Base-by-base conservation (phyloP, 164 flowering plant genomes). In the Nymphaea thermarum region DNA sequence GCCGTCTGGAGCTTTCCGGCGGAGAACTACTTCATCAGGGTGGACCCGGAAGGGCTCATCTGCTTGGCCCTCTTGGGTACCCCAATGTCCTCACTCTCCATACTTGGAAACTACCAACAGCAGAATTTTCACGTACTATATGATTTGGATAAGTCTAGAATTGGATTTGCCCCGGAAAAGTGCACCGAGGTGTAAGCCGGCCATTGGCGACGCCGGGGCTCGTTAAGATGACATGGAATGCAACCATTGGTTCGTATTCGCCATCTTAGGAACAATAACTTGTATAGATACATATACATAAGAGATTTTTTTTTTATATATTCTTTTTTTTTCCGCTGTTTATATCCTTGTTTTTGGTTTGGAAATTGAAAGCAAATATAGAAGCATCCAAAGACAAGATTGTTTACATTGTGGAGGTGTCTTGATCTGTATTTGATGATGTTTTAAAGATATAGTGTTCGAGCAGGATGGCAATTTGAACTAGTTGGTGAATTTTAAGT, bases 61-160 rank as follows among this genome's bases (percentile, higher is more conserved):
- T 94, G 98, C 69, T 74, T 94, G 78, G 98, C 99, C 0, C 77
- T 94, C 53, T 36, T 85, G 80, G 87, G 86, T 5, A 90, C 96
- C 44, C 85, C 90, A 16, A 68, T 64, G 2, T 87, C 93, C 4
- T 82, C 82, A 3, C 80, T 91, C 17, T 88, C 97, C 3, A 94
- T 94, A 4, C 80, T 94, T 36, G 99, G 99, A 11, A 94, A 94
- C 71, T 91, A 91, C 67, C 99, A 94, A 83, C 98, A 94, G 80
- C 99, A 94, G 82, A 91, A 94, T 73, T 91, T 94, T 61, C 98
- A 90, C 57, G 77, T 94, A 15, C 7, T 88, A 76, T 94, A 94
- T 75, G 99, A 94, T 57, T 87, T 88, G 0, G 84, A 86, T 82
- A 83, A 77, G 65, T 94, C 99, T 4, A 84, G 92, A 78, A 83